phyloP scores from a whole-genome alignment of 352 stramenopile species.

The Pythium sukuiense region DNA sequence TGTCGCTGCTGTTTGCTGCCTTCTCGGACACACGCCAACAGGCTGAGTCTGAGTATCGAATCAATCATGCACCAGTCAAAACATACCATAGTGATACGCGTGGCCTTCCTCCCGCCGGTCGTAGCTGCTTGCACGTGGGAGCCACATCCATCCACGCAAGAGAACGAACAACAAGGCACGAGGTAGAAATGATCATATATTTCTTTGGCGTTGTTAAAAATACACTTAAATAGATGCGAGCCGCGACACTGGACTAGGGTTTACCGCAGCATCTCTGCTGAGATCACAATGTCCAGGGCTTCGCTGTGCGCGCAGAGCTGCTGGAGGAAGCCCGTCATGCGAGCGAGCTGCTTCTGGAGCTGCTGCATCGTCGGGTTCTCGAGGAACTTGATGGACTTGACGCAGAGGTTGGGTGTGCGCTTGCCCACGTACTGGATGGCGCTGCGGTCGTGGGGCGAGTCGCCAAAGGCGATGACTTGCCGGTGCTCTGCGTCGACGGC shows the following conservation, averaged over 20 bases:
- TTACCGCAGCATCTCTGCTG: conserved; percentile 68
- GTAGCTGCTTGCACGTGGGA: neutral
- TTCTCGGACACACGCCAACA: neutral
- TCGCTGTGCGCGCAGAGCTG: conserved; percentile 67
- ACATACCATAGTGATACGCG: neutral
- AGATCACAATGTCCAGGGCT: conserved; percentile 72
- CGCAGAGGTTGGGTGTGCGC: conserved; percentile 43
- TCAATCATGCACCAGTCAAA: neutral
- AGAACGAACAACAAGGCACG: neutral
- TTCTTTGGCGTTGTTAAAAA: conserved; percentile 1
- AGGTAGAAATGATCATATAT: neutral
- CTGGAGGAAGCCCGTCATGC: conserved; percentile 59
- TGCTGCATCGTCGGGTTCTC: conserved; percentile 75
- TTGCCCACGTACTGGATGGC: conserved; percentile 68
- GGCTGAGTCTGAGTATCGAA: too few relatives aligned
- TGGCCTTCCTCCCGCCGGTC: neutral
- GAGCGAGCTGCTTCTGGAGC: conserved; percentile 64
- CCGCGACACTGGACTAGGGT: neutral
- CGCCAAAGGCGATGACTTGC: conserved; percentile 72
- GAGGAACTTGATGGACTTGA: conserved; percentile 82
- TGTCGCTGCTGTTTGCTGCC: neutral
- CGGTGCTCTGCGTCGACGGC: conserved; percentile 19
- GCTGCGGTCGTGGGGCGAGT: conserved; percentile 69
- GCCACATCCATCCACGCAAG: neutral
- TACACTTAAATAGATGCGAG: conserved; percentile 27